Evolutionary conservation across 1,284 basidiomycete species (phyloP).

Genomic region (Marasmius oreades): DNA sequence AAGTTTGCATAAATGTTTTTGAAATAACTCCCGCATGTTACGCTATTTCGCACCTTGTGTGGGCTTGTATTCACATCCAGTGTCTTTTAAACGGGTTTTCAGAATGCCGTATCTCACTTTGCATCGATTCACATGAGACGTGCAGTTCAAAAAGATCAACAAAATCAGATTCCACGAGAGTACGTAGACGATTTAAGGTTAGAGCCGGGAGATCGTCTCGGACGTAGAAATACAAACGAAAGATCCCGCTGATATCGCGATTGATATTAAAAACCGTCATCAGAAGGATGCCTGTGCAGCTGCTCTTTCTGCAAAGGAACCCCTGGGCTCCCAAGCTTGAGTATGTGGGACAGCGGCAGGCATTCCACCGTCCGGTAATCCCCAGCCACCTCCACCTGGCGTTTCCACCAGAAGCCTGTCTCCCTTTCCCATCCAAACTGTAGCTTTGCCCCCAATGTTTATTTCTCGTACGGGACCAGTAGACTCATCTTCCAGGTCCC

Average conservation of each 20-base stretch:
- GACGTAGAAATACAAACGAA: background rate
- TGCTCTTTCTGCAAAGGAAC: conserved; percentile 70
- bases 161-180: too few species aligned
- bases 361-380: conserved; percentile 39
- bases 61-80: too few species aligned
- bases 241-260: too few species aligned
- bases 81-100: too few species aligned
- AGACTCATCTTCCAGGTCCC: conserved; percentile 46
- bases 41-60: too few species aligned
- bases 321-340: conserved; percentile 66
- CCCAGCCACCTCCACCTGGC: conserved; percentile 93
- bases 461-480: conserved; percentile 50
- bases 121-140: too few species aligned
- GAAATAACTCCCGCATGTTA: too few species aligned
- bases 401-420: conserved; percentile 84
- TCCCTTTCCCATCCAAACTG: conserved; percentile 82
- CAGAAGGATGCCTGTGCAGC: conserved; percentile 67
- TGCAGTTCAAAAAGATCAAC: too few species aligned
- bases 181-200: too few species aligned
- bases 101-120: too few species aligned
- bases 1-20: too few species aligned
- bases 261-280: conserved; percentile 5
- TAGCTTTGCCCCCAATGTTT: conserved; percentile 92
- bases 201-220: too few species aligned
- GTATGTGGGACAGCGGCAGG: conserved; percentile 30